Conservation (phyloP, 352 stramenopile genomes). For the Pythium apleroticum region DNA sequence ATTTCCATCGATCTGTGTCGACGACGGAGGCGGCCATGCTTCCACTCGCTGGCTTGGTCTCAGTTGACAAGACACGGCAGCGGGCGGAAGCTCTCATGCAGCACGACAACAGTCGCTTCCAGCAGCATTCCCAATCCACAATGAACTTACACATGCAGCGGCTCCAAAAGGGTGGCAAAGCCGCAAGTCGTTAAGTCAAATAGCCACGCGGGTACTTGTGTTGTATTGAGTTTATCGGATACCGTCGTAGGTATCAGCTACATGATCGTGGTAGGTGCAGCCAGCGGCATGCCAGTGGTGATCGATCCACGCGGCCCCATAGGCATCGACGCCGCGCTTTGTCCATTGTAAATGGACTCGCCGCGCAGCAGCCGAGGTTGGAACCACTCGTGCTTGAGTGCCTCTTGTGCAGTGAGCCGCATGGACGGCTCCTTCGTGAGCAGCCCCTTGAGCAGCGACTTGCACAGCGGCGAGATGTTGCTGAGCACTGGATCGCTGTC, state of each 20-base stretch:
- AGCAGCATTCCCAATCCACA: constrained; percentile 5
- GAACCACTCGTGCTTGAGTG: constrained; percentile 86
- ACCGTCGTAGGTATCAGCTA: neutral
- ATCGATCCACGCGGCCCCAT: constrained; percentile 32
- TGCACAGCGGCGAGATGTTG: constrained; percentile 55
- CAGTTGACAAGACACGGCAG: constrained; percentile 21
- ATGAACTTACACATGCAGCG: constrained; percentile 22
- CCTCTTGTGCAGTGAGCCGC: constrained; percentile 78
- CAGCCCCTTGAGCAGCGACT: constrained; percentile 72
- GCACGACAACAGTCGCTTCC: neutral
- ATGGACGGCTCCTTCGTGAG: constrained; percentile 83
- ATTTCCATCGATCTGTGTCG: constrained; percentile 7
- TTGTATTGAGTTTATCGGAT: neutral
- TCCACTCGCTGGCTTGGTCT: neutral
- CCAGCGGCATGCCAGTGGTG: constrained; percentile 5
- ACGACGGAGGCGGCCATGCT: neutral
- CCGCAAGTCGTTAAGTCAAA: constrained; percentile 15
- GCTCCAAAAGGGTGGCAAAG: constrained; percentile 23
- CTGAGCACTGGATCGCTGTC: constrained; percentile 59
- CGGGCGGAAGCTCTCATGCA: constrained; percentile 14
- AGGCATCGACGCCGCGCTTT: neutral
- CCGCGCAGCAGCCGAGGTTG: constrained; percentile 11
- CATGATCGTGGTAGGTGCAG: constrained; percentile 23
- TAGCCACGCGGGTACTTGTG: neutral
- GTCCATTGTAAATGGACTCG: constrained; percentile 15